These are phyloP conservation scores for Murraya paniculata DNA, from an alignment of 345 rosid genomes.

Conservation along the genomic window DNA sequence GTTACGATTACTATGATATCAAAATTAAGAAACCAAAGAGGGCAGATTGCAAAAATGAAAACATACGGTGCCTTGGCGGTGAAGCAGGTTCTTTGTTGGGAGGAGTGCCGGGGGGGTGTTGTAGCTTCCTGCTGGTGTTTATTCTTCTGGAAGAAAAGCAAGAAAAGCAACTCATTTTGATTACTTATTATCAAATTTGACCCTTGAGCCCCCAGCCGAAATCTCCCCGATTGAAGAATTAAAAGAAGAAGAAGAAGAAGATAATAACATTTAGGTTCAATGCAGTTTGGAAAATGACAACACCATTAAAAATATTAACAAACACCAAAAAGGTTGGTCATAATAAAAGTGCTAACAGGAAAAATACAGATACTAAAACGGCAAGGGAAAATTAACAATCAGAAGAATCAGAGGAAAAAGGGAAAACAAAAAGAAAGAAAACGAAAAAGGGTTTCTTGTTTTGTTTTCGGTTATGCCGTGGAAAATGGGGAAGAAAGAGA, in stretches of 20 bases:
- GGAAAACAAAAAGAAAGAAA: not conserved
- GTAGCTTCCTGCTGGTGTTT: conserved; percentile 24
- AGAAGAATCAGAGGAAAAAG: not conserved
- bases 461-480: conserved; percentile 4
- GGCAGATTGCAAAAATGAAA: not conserved
- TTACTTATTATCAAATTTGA: not conserved
- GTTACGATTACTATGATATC: too few species aligned
- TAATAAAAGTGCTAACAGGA: not conserved
- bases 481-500: conserved; percentile 22
- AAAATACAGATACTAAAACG: not conserved
- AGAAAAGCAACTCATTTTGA: conserved; percentile 69
- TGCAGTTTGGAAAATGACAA: not conserved
- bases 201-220: not conserved
- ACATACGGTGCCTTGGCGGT: conserved; percentile 24
- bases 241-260: not conserved
- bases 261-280: not conserved
- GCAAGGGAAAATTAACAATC: not conserved
- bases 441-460: not conserved
- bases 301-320: not conserved
- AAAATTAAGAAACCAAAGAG: too few species aligned
- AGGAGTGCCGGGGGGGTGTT: not conserved
- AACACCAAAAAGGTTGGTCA: not conserved
- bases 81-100: conserved; percentile 16
- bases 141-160: conserved; percentile 55
- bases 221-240: not conserved